A percentile compares a stretch with the other conserved stretches of the same genome.
phyloP scores from a whole-genome alignment of 2,329 filamentous ascomycete genomes.

The Colletotrichum coccodes region DNA sequence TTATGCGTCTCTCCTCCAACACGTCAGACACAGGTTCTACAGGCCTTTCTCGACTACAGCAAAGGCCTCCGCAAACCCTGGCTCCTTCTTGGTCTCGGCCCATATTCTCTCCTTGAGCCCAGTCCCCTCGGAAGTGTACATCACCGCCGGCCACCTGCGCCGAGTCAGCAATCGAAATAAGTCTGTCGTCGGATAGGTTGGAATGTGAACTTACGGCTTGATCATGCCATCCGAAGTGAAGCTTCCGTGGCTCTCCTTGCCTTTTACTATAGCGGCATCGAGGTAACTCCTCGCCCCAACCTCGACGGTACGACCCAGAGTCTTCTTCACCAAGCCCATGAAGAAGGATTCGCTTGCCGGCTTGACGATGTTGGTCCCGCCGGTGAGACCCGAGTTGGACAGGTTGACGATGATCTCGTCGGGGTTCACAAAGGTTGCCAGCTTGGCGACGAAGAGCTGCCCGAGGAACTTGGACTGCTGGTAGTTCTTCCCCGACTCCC shows the following conservation, averaged over 20 bases:
- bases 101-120: conserved; percentile 22
- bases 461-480: conserved; percentile 42
- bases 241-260: conserved; percentile 59
- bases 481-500: conserved; percentile 38
- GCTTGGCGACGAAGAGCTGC: conserved; percentile 47
- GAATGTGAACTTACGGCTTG: conserved; percentile 49
- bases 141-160: conserved; percentile 18
- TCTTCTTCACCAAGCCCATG: conserved; percentile 33
- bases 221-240: conserved; percentile 58
- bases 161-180: neutral
- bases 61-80: conserved; percentile 28
- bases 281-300: conserved; percentile 56
- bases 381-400: conserved; percentile 55
- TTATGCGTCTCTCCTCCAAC: no score
- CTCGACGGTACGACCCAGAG: conserved; percentile 42
- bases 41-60: conserved; percentile 10
- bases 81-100: conserved; percentile 27
- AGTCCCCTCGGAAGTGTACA: conserved; percentile 28
- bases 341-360: conserved; percentile 33
- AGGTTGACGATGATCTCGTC: conserved; percentile 57
- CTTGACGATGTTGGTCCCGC: conserved; percentile 53
- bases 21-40: neutral
- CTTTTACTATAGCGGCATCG: conserved; percentile 55
- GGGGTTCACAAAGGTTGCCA: conserved; percentile 47
- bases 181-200: no score